Conservation (phyloP, 2,329 filamentous ascomycete species). For the Parastagonospora nodorum region DNA sequence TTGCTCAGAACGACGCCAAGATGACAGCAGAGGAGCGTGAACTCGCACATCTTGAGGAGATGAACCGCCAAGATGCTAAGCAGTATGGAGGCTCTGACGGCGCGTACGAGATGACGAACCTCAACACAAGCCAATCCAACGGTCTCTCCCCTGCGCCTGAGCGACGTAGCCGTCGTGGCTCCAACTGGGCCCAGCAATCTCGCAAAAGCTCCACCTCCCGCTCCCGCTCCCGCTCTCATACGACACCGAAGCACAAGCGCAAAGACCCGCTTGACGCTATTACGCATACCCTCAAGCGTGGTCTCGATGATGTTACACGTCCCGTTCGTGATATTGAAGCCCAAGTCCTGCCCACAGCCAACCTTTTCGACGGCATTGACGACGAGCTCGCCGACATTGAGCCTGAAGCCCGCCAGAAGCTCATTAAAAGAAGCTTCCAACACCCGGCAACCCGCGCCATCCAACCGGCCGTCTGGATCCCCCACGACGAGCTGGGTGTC, state of each 20-base stretch:
- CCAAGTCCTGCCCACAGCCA: slow-evolving; percentile 69
- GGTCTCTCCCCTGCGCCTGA: slow-evolving; percentile 19
- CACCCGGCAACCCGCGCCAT: slow-evolving; percentile 85
- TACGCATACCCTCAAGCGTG: slow-evolving; percentile 30
- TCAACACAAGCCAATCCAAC: slow-evolving; percentile 20
- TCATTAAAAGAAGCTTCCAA: slow-evolving; percentile 87
- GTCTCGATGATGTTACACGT: slow-evolving; percentile 33
- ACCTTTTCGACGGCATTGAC: slow-evolving; percentile 83
- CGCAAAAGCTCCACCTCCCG: slow-evolving; percentile 34
- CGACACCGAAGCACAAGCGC: slow-evolving; percentile 23
- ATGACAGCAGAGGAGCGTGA: slow-evolving; percentile 38
- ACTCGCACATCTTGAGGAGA: slow-evolving; percentile 38
- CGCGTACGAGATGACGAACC: slow-evolving; percentile 34
- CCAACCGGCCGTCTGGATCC: slow-evolving; percentile 91
- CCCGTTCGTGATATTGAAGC: slow-evolving; percentile 43
- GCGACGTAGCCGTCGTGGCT: slow-evolving; percentile 21
- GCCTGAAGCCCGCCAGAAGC: slow-evolving; percentile 81
- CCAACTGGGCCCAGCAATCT: slow-evolving; percentile 37
- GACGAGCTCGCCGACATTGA: slow-evolving; percentile 95
- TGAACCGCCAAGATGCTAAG: slow-evolving; percentile 15
- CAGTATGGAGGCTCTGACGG: slow-evolving; percentile 11
- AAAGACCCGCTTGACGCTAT: slow-evolving; percentile 36
- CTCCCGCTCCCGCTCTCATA: slow-evolving; percentile 25
- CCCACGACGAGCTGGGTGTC: slow-evolving; percentile 85
- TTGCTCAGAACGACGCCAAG: slow-evolving; percentile 36